A percentile compares a stretch with the other conserved stretches of the same genome.
Evolutionary conservation across 2,329 filamentous ascomycete genomes (phyloP).

Genomic region (Alternaria atra): DNA sequence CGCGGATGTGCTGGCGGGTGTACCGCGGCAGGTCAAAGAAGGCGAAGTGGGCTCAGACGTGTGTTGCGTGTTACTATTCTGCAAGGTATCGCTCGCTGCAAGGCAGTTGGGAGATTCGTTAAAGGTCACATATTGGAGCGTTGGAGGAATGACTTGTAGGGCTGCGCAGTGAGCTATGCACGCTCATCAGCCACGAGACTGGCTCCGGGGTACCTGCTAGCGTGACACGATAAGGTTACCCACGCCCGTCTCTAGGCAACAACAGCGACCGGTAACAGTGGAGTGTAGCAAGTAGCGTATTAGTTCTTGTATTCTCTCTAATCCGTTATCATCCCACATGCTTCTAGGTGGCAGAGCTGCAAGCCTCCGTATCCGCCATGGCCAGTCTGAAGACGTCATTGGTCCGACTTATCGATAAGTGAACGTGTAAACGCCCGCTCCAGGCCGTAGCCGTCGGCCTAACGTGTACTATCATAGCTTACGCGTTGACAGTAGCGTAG

Average conservation of each 20-base stretch:
- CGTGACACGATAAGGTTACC: conserved; percentile 25
- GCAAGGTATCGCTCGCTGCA: conserved; percentile 35
- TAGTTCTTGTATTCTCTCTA: not conserved
- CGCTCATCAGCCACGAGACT: conserved; percentile 22
- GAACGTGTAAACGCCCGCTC: conserved; percentile 3
- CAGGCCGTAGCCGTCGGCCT: conserved; percentile 1
- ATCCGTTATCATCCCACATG: conserved; percentile 12
- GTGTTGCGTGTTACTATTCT: conserved; percentile 4
- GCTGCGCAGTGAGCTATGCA: conserved; percentile 18
- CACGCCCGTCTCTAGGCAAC: conserved; percentile 15
- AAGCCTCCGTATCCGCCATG: not conserved
- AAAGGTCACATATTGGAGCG: conserved; percentile 45
- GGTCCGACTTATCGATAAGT: conserved; percentile 17
- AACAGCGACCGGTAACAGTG: conserved; percentile 1
- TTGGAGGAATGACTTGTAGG: conserved; percentile 31
- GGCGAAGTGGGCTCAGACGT: conserved; percentile 9
- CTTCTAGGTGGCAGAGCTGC: conserved; percentile 6
- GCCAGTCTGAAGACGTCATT: conserved; percentile 18
- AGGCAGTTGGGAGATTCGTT: conserved; percentile 18
- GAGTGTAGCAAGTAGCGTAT: not conserved
- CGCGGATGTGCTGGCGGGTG: conserved; percentile 15
- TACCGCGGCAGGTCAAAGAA: conserved; percentile 27
- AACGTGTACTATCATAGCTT: conserved; percentile 1
- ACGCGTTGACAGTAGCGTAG: conserved; percentile 5
- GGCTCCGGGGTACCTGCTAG: conserved; percentile 10